Conservation (phyloP, 495 filamentous ascomycete genomes). For the Neurospora discreta region DNA sequence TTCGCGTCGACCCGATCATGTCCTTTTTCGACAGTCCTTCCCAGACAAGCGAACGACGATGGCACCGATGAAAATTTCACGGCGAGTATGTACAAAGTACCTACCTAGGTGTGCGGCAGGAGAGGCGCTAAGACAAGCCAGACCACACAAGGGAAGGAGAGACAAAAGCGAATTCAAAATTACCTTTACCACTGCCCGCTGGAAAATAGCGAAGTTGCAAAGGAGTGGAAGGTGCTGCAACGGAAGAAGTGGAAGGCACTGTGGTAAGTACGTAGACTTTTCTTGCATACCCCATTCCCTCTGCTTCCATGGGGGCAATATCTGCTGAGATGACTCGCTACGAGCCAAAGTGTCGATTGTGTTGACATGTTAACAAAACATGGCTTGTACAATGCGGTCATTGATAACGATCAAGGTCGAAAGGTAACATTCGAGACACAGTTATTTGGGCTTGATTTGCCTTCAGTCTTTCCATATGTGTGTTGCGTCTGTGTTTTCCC, state of each 20-base stretch:
- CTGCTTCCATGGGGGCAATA: neutral
- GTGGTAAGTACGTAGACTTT: neutral
- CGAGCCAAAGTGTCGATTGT: neutral
- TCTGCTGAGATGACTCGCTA: neutral
- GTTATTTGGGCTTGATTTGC: neutral
- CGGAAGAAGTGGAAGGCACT: neutral
- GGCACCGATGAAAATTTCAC: neutral
- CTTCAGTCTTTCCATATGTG: neutral
- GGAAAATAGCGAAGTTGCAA: neutral
- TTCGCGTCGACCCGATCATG: constrained; percentile 2
- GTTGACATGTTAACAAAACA: neutral
- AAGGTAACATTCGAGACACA: neutral
- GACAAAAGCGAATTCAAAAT: neutral
- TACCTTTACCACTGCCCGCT: neutral
- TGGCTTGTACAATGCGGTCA: neutral
- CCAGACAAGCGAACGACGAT: neutral
- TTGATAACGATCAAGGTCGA: neutral
- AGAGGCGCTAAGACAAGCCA: neutral
- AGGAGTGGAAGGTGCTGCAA: neutral
- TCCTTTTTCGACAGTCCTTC: neutral
- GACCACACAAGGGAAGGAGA: neutral
- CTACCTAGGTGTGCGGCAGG: neutral
- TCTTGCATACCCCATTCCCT: neutral
- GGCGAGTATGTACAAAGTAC: neutral
- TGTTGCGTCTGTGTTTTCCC: neutral